A percentile compares a stretch with the other conserved stretches of the same genome.
phyloP scores from a whole-genome alignment of 139 green algal genomes.

The Mychonastes homosphaera region DNA sequence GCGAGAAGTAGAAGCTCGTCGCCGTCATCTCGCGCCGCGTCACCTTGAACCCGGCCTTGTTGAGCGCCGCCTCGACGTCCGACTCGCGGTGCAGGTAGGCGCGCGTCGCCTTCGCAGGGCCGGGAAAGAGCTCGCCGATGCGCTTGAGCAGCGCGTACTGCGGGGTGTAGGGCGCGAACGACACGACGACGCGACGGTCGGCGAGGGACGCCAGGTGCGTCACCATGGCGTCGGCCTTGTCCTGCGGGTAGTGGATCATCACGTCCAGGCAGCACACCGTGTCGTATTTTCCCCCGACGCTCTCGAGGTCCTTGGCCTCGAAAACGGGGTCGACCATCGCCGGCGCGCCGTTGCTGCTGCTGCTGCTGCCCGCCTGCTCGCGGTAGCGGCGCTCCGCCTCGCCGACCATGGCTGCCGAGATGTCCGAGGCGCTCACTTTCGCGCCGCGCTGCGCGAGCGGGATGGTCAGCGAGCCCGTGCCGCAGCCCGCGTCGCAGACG shows the following conservation, averaged over 20 bases:
- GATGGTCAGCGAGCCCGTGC: constrained; percentile 77
- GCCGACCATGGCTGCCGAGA: constrained; percentile 71
- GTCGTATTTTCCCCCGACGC: constrained; percentile 59
- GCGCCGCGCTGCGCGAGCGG: constrained; percentile 73
- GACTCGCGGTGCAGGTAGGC: constrained; percentile 93
- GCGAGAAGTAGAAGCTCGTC: constrained; percentile 96
- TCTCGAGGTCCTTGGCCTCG: constrained; percentile 81
- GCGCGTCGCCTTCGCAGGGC: constrained; percentile 85
- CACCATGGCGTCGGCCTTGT: constrained; percentile 91
- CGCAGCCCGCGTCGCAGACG: constrained; percentile 86
- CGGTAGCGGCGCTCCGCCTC: constrained; percentile 52
- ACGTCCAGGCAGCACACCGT: constrained; percentile 96
- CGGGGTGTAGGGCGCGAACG: constrained; percentile 87
- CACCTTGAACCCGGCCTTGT: constrained; percentile 63
- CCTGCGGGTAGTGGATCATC: constrained; percentile 99
- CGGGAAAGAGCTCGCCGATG: constrained; percentile 96
- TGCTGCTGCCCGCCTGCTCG: no score
- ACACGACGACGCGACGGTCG: constrained; percentile 82
- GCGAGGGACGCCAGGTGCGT: constrained; percentile 76
- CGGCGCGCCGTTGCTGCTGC: no score
- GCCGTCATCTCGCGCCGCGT: constrained; percentile 91
- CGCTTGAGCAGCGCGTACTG: constrained; percentile 75
- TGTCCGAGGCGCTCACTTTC: constrained; percentile 77
- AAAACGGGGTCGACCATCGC: constrained; percentile 64
- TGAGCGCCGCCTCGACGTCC: constrained; percentile 84